phyloP scores from a whole-genome alignment of 1,284 basidiomycete genomes.

The Leccinum pachyderme region DNA sequence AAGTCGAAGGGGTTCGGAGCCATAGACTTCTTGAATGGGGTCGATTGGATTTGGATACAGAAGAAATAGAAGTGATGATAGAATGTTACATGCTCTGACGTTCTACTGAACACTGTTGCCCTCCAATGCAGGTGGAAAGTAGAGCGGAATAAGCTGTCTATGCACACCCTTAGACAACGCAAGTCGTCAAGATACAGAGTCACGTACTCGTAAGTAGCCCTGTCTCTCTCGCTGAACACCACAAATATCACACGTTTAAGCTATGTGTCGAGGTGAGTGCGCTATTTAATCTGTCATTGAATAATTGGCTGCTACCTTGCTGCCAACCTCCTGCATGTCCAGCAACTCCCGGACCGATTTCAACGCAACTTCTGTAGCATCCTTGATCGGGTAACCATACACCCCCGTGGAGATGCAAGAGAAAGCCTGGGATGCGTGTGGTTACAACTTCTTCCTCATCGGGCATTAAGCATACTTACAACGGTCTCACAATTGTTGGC shows the following conservation, averaged over 20 bases:
- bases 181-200: neutral
- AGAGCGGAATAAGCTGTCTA: conserved; percentile 58
- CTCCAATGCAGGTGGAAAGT: conserved; percentile 41
- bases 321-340: conserved; percentile 51
- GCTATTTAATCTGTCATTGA: neutral
- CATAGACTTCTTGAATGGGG: conserved; percentile 34
- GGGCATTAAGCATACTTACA: conserved; percentile 38
- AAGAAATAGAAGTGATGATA: neutral
- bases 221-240: conserved; percentile 65
- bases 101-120: neutral
- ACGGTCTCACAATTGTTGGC: conserved; percentile 63
- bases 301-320: conserved; percentile 41
- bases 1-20: neutral
- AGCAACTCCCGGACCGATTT: conserved; percentile 56
- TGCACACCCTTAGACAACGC: neutral
- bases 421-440: conserved; percentile 55
- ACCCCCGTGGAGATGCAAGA: conserved; percentile 79
- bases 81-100: neutral
- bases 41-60: neutral
- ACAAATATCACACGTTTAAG: conserved; percentile 73
- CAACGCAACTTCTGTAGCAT: conserved; percentile 72
- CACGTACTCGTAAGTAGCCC: conserved; percentile 61
- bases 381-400: conserved; percentile 74
- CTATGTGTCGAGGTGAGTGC: conserved; percentile 44
- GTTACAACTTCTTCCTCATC: neutral